phyloP scores from a whole-genome alignment of 2,329 filamentous ascomycete genomes.

The Alternaria tenuissima region DNA sequence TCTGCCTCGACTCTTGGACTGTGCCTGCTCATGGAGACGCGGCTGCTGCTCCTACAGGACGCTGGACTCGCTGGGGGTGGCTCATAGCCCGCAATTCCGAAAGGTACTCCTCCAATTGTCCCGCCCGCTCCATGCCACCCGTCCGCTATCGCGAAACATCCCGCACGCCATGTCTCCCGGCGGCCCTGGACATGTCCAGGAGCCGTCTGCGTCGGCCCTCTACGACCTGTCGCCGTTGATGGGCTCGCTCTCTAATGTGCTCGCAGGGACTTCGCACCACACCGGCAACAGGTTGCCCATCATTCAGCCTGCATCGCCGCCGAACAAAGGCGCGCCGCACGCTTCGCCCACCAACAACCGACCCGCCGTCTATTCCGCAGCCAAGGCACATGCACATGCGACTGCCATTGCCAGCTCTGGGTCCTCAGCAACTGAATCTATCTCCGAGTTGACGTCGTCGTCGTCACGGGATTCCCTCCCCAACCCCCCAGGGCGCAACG shows the following conservation, averaged over 20 bases:
- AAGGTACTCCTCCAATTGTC: constrained; percentile 22
- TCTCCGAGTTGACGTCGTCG: constrained; percentile 42
- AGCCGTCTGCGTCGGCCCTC: constrained; percentile 14
- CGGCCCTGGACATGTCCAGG: constrained; percentile 24
- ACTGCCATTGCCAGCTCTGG: constrained; percentile 35
- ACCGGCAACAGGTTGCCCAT: constrained; percentile 29
- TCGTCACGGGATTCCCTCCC: constrained; percentile 43
- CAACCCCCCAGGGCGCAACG: constrained; percentile 31
- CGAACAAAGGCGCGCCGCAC: constrained; percentile 40
- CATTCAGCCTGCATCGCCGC: constrained; percentile 38
- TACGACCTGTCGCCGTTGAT: constrained; percentile 17
- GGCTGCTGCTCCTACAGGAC: constrained; percentile 42
- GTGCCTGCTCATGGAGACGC: constrained; percentile 48
- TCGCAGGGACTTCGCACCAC: constrained; percentile 27
- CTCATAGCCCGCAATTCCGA: constrained; percentile 34
- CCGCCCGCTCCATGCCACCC: constrained; percentile 29
- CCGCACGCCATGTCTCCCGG: constrained; percentile 28
- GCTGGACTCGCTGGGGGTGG: constrained; percentile 46
- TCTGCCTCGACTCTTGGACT: constrained; percentile 29
- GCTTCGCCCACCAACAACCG: constrained; percentile 22
- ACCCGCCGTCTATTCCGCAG: constrained; percentile 19
- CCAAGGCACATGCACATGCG: constrained; percentile 37
- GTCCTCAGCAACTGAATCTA: constrained; percentile 34
- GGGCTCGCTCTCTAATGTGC: constrained; percentile 33
- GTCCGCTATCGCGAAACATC: constrained; percentile 28